phyloP scores from a whole-genome alignment of 768 basidiomycete genomes.

The Mrakia gelida region DNA sequence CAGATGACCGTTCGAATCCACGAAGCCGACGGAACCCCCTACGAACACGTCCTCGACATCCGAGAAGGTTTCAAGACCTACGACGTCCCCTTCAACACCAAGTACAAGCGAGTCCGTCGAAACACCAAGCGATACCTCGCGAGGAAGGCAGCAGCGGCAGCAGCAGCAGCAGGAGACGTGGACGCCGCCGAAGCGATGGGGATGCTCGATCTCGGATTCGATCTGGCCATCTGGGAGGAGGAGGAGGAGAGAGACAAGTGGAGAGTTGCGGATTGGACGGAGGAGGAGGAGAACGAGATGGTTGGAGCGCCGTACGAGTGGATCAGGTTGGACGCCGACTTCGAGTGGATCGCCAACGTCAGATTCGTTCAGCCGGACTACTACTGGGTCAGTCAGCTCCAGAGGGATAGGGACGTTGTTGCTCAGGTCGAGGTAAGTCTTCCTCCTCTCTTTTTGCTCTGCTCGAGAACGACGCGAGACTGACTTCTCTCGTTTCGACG shows the following conservation, averaged over 20 bases:
- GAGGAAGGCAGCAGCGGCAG: conserved; percentile 84
- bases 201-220: conserved; percentile 49
- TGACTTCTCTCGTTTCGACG: conserved; percentile 15
- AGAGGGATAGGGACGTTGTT: conserved; percentile 91
- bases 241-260: conserved; percentile 48
- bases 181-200: conserved; percentile 92
- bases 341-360: conserved; percentile 95
- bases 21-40: conserved; percentile 97
- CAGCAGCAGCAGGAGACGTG: conserved; percentile 83
- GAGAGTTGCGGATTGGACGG: conserved; percentile 97
- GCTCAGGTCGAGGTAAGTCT: conserved; percentile 88
- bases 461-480: background rate
- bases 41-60: conserved; percentile 95
- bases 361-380: conserved; percentile 94
- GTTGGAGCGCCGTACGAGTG: conserved; percentile 96
- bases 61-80: conserved; percentile 82
- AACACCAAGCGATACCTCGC: conserved; percentile 95
- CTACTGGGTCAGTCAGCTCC: conserved; percentile 96
- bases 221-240: conserved; percentile 37
- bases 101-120: conserved; percentile 91
- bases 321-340: conserved; percentile 98
- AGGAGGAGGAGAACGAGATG: conserved; percentile 91
- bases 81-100: conserved; percentile 97
- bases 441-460: background rate
- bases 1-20: conserved; percentile 99